Base-by-base conservation (phyloP, 1,284 basidiomycete genomes). In the Ceratobasidium sp. region DNA sequence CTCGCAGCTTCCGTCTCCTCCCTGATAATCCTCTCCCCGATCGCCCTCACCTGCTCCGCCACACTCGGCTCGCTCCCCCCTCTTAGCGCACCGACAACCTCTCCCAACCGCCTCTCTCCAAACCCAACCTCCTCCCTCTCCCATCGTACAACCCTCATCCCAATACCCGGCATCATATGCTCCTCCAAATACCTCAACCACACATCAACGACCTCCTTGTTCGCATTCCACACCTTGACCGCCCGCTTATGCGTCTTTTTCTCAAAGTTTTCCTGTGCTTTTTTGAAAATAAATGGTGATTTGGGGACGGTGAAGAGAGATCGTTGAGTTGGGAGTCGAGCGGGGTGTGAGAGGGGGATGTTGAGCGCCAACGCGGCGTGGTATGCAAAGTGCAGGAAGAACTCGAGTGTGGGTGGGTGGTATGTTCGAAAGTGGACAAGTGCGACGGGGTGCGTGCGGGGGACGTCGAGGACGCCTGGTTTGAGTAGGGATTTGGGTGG, bases 241-340 rank as follows among this genome's bases (percentile, higher is more conserved):
- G 87, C 88, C 16, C 96, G 87, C 79, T 92, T 92, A 81, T 97
- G 92, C 73, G 92, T 92, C 79, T 86, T 87, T 39, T 94, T 84
- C 83, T 95, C 92, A 82, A 98, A 99, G 84, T 98, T 98, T 84
- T 99, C 96, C 83, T 98, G 96, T 24, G 88, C 86, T 83, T 98
- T 98, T 82, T 99, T 99, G 83, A 97, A 92, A 8, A 90, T 91
- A 82, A 98, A 98, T 2, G 96, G 96, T 2, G 89, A 88, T 54
- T 91, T 89, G 11, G 89, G 87, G 14, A 98, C 96, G 0, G 97
- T 98, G 90, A 93, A 95, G 9, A 98, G 84, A 8, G 88, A 86
- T 29, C 92, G 90, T 78, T 91, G 87, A 0, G 89, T 94, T 0
- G 96, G 96, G 0, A 98, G 88, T 1, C 83, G 82, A 1, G 87